Evolutionary conservation across 164 flowering plant species (phyloP), one percentile per base, ranked within the genome.

Genomic region (Piper longum): DNA sequence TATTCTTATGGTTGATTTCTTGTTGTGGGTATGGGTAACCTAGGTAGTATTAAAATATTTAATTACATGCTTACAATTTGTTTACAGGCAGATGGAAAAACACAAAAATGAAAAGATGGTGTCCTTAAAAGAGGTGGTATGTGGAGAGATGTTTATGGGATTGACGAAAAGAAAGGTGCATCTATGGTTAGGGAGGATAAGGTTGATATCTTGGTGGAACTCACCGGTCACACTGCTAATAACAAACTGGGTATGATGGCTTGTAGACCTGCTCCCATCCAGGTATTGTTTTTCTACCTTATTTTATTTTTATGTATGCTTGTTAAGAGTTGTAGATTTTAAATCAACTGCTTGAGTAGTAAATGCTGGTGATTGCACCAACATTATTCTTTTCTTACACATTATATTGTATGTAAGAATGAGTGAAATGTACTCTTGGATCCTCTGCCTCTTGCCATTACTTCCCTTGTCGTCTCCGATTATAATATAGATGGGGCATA

Each of bases 201-300:
- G 68, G 81, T 93, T 69, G 99, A 93, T 70, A 93, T 93, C 64
- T 79, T 93, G 83, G 96, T 93, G 7, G 99, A 93, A 77, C 93
- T 93, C 61, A 90, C 99, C 61, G 99, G 99, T 58, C 99, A 95
- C 75, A 95, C 99, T 44, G 97, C 97, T 12, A 95, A 95, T 69
- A 95, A 95, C 73, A 95, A 84, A 77, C 75, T 95, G 70, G 99
- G 99, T 69, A 82, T 77, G 79, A 88, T 95, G 97, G 95, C 97
- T 54, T 95, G 97, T 73, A 77, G 83, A 54, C 96, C 99, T 45
- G 96, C 97, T 56, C 99, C 99, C 51, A 67, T 95, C 70, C 99
- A 95, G 97, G 99, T 89, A 79, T 66, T 55, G 65, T 44, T 43
- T 48, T 57, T 41, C 26, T 3, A 41, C 14, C 16, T n/a, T 3